Base-by-base conservation (phyloP, 2,329 filamentous ascomycete genomes). In the Aureobasidium lini region DNA sequence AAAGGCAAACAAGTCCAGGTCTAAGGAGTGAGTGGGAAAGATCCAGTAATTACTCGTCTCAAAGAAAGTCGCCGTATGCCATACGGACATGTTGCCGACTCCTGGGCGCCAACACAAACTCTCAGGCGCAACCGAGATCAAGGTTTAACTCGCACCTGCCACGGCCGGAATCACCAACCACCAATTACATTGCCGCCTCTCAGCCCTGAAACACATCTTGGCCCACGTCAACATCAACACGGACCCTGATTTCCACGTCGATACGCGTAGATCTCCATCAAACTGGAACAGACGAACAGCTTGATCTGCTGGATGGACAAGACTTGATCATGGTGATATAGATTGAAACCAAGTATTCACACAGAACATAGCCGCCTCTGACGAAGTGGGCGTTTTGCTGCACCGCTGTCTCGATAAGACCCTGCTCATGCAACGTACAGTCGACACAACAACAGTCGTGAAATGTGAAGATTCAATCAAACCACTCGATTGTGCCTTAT, bases 71-170 rank as follows among this genome's bases (percentile, higher is more conserved):
- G 48, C 32, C 34, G 16, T 18, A 15, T 18, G 23, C 23, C 23
- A 40, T 52, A 31, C 50, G 50, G 36, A 18, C 50, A 54, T 54
- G 48, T 9, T n/a, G 44, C 31, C 39, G 23, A 36, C 18, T 32
- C 37, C 31, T 2, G 16, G 52, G 52, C 52, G 52, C 52, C 52
- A 56, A 29, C 52, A 36, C 52, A 56, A 44, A 54, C 37, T 43
- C 29, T 28, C 37, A n/a, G 23, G 29, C 29, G 50, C 46, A 44
- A 43, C 50, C 50, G 50, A 54, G 28, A 54, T 44, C 50, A 54
- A 44, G 50, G 39, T 54, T 42, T 23, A 53, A 54, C 39, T 40
- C 49, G 37, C 18, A 36, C 49, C 49, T 39, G 34, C 49, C 49
- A 40, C 15, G 36, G 29, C 23, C 28, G 40, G 36, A 52, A 29